phyloP scores from a whole-genome alignment of 495 filamentous ascomycete genomes.

The Aspergillus biplanus region DNA sequence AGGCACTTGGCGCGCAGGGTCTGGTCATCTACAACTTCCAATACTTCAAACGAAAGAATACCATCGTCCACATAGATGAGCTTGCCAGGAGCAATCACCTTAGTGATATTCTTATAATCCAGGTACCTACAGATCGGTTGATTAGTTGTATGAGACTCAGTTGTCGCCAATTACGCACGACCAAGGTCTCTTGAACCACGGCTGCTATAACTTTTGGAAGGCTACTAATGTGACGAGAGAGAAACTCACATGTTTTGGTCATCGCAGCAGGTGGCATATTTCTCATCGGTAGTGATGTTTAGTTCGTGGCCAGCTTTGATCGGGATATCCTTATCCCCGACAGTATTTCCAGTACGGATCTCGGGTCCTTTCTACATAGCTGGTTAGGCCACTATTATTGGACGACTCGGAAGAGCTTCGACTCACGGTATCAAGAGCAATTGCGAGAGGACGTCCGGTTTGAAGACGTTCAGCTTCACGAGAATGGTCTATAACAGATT shows the following conservation, averaged over 20 bases:
- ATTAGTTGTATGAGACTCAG: conserved; percentile 11
- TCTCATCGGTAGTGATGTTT: conserved; percentile 97
- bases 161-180: neutral
- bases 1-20: conserved; percentile 81
- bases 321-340: conserved; percentile 80
- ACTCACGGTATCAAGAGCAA: conserved; percentile 89
- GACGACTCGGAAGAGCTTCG: neutral
- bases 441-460: conserved; percentile 85
- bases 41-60: conserved; percentile 91
- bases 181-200: neutral
- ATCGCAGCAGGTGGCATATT: conserved; percentile 81
- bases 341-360: conserved; percentile 95
- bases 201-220: neutral
- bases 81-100: conserved; percentile 90
- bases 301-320: conserved; percentile 80
- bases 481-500: conserved; percentile 95
- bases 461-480: conserved; percentile 77
- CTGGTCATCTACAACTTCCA: conserved; percentile 85
- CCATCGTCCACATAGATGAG: conserved; percentile 98
- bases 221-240: neutral
- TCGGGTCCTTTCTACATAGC: conserved; percentile 84
- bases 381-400: conserved; percentile 11
- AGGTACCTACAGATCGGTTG: conserved; percentile 69
- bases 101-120: conserved; percentile 99
- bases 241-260: conserved; percentile 86